phyloP scores from a whole-genome alignment of 176 grass and related monocot genomes.

The Microstegium vimineum region DNA sequence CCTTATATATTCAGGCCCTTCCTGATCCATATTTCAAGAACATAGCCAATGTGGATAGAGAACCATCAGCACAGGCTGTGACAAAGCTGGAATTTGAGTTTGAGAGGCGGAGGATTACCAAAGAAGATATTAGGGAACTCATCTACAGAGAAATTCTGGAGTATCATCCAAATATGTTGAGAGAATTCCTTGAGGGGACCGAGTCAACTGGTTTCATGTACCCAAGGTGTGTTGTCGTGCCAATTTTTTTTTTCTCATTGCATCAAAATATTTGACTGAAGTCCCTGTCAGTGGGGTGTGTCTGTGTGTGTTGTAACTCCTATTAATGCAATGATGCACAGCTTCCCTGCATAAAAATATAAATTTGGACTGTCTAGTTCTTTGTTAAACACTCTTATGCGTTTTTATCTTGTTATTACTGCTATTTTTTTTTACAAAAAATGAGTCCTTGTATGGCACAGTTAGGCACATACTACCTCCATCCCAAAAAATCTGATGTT shows the following conservation, averaged over 20 bases:
- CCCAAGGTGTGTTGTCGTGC: slow-evolving; percentile 46
- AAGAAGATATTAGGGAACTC: slow-evolving; percentile 66
- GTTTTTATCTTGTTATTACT: background rate
- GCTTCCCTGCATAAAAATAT: background rate
- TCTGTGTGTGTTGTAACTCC: no score
- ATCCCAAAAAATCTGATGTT: background rate
- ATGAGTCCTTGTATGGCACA: background rate
- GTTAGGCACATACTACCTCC: background rate
- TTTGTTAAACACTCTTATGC: background rate
- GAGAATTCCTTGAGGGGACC: slow-evolving; percentile 61
- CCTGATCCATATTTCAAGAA: slow-evolving; percentile 74
- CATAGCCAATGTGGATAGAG: slow-evolving; percentile 72
- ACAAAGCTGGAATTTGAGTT: slow-evolving; percentile 84
- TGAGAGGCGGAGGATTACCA: slow-evolving; percentile 60
- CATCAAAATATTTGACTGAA: background rate
- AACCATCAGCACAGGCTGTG: slow-evolving; percentile 63
- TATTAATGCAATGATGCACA: background rate
- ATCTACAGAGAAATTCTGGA: slow-evolving; percentile 77
- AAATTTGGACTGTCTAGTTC: background rate
- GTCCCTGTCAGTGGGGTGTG: background rate
- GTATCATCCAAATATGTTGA: slow-evolving; percentile 75
- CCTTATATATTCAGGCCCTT: slow-evolving; percentile 45
- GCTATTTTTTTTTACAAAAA: background rate
- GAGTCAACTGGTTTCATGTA: slow-evolving; percentile 79
- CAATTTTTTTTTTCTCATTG: background rate